Evolutionary conservation across 176 grass and related monocot species (phyloP), one percentile per base, ranked within the genome.

Genomic region (Saccharum spontaneum): DNA sequence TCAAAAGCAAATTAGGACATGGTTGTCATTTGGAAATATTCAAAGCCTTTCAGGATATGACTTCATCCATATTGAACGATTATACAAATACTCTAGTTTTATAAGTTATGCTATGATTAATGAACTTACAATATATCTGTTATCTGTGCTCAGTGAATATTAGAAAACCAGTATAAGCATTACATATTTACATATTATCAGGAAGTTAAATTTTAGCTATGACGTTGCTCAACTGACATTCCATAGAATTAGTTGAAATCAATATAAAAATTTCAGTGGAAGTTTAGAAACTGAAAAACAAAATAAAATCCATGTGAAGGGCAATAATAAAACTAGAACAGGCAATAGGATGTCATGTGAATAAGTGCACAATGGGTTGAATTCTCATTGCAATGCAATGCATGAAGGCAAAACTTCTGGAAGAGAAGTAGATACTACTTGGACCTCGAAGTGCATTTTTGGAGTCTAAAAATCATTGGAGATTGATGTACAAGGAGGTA

Each of bases 401-500:
- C 62, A 81, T 76, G 52, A 82, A 55, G 7, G 59, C 10, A 73
- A 45, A 33, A n/a, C 18, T 57, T 16, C 15, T 38, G 33, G 26
- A 64, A 75, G 55, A 6, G 7, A 85, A 73, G 10, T 57, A 71
- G 63, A 60, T 69, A 89, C 22, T 40, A 46, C 24, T 69, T 67
- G 24, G 79, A 75, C 20, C 14, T 14, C 18, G 0, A 85, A 73
- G 24, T 83, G 44, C 1, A 71, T 80, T 79, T 70, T 26, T 80
- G 45, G 46, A 75, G 11, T 30, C 62, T n/a, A n/a, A 15, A 77
- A 28, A 73, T 22, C 45, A 86, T 44, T 50, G 3, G 68, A 76
- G 38, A 73, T 80, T 49, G 66, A 26, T 72, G 80, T 54, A 75
- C 26, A 81, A 75, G 68, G 41, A 82, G 76, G 36, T 71, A 83